These are phyloP conservation scores for Dactylellina haptotyla DNA, from an alignment of 2,329 filamentous ascomycete genomes.

Conservation along the genomic window DNA sequence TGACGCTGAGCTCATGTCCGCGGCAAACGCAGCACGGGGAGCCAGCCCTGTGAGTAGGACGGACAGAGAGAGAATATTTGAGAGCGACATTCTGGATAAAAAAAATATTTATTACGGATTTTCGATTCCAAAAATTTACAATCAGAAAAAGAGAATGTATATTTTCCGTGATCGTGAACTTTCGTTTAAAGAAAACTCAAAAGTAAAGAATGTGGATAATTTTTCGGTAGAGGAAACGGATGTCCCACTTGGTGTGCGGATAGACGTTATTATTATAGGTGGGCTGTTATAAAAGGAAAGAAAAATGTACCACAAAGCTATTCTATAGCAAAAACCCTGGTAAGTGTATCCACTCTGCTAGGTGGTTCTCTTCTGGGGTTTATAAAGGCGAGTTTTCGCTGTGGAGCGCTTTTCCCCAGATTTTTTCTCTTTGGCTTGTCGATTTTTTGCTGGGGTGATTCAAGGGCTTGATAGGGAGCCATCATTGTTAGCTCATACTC, in stretches of 20 bases:
- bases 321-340: conserved; percentile 9
- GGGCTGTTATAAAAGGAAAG: neutral
- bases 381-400: conserved; percentile 18
- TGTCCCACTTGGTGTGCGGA: conserved; percentile 5
- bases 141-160: neutral
- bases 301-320: neutral
- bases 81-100: conserved; percentile 21
- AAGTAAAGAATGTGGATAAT: conserved; percentile 23
- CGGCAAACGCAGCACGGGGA: neutral
- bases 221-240: neutral
- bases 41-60: conserved; percentile 18
- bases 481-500: neutral
- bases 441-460: conserved; percentile 9
- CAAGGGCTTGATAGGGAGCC: neutral
- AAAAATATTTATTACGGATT: conserved; percentile 8
- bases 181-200: neutral
- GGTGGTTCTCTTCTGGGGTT: conserved; percentile 5
- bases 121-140: neutral
- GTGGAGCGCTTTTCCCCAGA: conserved; percentile 20
- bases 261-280: conserved; percentile 10
- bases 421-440: conserved; percentile 2
- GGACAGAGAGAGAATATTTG: conserved; percentile 7
- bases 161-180: neutral
- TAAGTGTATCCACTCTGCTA: conserved; percentile 10
- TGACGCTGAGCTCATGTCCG: conserved; percentile 28